Percentiles rank a stretch among this genome's conserved stretches.
These are phyloP conservation scores for Aphanomyces stellatus DNA, from an alignment of 352 stramenopile species.

Conservation along the genomic window DNA sequence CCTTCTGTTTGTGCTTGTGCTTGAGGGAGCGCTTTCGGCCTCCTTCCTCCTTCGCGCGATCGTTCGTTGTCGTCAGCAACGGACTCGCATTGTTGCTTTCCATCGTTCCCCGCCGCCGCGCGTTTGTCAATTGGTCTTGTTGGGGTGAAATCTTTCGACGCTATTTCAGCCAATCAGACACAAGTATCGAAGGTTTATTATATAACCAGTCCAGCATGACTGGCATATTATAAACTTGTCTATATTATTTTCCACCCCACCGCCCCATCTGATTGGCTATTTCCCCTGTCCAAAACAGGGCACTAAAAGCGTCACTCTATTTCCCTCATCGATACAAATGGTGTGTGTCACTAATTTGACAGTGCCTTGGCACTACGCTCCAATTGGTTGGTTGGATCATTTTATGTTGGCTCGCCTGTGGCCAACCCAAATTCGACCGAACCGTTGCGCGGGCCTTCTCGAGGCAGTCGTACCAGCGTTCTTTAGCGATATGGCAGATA, in stretches of 20 bases:
- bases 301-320: no score
- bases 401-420: slow-evolving; percentile 1
- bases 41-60: slow-evolving; percentile 9
- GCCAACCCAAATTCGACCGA: background rate
- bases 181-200: no score
- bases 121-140: no score
- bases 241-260: no score
- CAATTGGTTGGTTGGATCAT: slow-evolving; percentile 2
- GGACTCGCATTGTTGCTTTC: background rate
- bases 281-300: no score
- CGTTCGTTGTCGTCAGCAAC: background rate
- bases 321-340: no score
- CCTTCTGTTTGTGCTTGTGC: slow-evolving; percentile 76
- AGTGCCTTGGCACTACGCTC: background rate
- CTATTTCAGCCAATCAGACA: no score
- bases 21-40: slow-evolving; percentile 34
- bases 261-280: no score
- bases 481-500: background rate
- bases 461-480: background rate
- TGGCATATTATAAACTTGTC: no score
- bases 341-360: background rate
- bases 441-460: background rate
- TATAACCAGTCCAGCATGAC: no score
- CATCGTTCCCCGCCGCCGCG: no score
- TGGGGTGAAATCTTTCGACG: no score